phyloP scores from a whole-genome alignment of 768 basidiomycete genomes.

The Nidularia pulvinata region DNA sequence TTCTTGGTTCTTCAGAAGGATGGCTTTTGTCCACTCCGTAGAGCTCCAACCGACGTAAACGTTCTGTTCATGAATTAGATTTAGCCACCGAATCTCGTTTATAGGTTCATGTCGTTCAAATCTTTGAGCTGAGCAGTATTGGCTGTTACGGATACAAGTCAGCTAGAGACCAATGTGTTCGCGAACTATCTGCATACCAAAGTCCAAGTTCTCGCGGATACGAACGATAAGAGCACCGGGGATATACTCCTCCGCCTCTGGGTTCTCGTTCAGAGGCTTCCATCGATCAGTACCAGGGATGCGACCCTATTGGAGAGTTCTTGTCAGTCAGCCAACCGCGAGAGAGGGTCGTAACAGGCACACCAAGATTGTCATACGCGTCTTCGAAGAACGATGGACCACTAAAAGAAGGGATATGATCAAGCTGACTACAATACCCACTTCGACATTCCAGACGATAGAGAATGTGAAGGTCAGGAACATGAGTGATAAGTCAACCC shows the following conservation, averaged over 20 bases:
- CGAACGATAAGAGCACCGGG: constrained; percentile 86
- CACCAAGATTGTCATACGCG: constrained; percentile 90
- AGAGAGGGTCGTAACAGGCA: too few relatives aligned
- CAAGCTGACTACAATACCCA: constrained; percentile 88
- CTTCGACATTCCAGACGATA: constrained; percentile 89
- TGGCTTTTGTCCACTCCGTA: constrained; percentile 83
- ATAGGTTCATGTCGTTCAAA: constrained; percentile 12
- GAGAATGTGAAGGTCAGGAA: constrained; percentile 85
- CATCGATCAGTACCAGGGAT: constrained; percentile 89
- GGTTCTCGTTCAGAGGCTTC: constrained; percentile 89
- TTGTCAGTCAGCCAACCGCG: neutral
- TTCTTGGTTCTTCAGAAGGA: constrained; percentile 84
- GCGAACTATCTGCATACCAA: constrained; percentile 52
- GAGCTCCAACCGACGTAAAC: constrained; percentile 81
- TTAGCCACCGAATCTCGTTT: neutral
- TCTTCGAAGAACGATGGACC: constrained; percentile 85
- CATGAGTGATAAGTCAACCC: constrained; percentile 89
- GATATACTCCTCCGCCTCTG: constrained; percentile 78
- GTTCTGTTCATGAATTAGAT: constrained; percentile 48
- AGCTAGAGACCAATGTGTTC: neutral
- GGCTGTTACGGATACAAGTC: constrained; percentile 41
- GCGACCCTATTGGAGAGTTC: constrained; percentile 53
- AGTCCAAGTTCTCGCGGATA: constrained; percentile 89
- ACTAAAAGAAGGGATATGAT: constrained; percentile 88
- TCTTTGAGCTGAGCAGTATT: constrained; percentile 97